Conservation (phyloP, 192 early-diverging fungal genomes). For the Umbelopsis ramanniana region DNA sequence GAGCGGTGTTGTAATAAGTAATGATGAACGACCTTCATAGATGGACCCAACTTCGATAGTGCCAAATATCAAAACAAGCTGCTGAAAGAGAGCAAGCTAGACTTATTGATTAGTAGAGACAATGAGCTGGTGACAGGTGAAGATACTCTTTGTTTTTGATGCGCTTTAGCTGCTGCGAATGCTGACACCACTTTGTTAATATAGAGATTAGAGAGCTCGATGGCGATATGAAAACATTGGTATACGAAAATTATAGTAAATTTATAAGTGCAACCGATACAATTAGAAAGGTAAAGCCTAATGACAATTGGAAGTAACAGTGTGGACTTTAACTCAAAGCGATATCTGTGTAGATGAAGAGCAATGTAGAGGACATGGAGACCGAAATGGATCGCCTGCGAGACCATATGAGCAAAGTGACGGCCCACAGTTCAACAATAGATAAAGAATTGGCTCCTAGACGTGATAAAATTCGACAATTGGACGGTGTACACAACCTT, state of each 20-base stretch:
- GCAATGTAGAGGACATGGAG: conserved; percentile 87
- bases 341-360: conserved; percentile 66
- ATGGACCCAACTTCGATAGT: conserved; percentile 71
- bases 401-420: conserved; percentile 69
- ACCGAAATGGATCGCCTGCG: conserved; percentile 78
- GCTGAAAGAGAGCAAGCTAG: conserved; percentile 67
- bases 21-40: conserved; percentile 37
- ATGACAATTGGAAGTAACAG: background rate
- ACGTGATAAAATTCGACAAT: conserved; percentile 73
- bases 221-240: conserved; percentile 95
- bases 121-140: conserved; percentile 77
- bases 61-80: conserved; percentile 81
- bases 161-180: background rate
- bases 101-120: conserved; percentile 72
- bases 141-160: background rate
- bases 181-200: conserved; percentile 29
- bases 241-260: conserved; percentile 98
- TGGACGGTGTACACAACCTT: conserved; percentile 72
- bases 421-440: conserved; percentile 51
- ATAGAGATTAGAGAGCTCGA: conserved; percentile 86
- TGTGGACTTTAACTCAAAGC: background rate
- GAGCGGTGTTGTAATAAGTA: conserved; percentile 2
- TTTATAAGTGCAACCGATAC: conserved; percentile 96
- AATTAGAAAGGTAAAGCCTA: conserved; percentile 64
- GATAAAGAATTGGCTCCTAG: conserved; percentile 65